These are phyloP conservation scores for Populus pruinosa DNA, from an alignment of 345 rosid species.

Conservation along the genomic window DNA sequence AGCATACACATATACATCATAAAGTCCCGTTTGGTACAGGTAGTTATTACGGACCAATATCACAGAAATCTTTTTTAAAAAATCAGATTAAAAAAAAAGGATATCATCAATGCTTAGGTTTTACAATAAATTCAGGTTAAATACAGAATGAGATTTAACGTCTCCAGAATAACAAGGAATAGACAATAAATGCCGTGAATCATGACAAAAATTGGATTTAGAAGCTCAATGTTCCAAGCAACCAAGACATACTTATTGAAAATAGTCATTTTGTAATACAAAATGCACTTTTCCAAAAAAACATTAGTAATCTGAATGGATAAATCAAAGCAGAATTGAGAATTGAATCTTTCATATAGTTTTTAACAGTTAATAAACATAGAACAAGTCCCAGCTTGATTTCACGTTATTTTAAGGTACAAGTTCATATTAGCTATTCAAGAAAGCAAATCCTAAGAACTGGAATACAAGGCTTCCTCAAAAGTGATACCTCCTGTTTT, in stretches of 20 bases:
- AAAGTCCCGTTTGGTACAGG: neutral
- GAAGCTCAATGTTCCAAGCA: neutral
- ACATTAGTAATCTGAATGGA: neutral
- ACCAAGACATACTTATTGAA: neutral
- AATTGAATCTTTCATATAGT: neutral
- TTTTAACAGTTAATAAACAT: neutral
- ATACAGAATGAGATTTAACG: neutral
- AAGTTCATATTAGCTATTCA: neutral
- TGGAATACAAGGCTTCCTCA: neutral
- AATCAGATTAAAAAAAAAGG: no score
- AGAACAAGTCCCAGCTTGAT: neutral
- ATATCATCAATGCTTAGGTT: neutral
- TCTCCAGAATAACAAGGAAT: neutral
- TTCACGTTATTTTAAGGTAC: neutral
- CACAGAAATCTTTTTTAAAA: no score
- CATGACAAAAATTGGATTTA: neutral
- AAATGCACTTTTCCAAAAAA: neutral
- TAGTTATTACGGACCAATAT: neutral
- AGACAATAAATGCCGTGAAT: neutral
- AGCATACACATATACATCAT: neutral
- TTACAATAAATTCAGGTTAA: neutral
- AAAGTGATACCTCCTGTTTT: constrained; percentile 86
- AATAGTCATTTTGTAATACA: neutral
- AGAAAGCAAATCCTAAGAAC: neutral
- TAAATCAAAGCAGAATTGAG: neutral